These are phyloP conservation scores for Claviceps purpurea DNA, from an alignment of 2,329 filamentous ascomycete genomes.

Conservation along the genomic window DNA sequence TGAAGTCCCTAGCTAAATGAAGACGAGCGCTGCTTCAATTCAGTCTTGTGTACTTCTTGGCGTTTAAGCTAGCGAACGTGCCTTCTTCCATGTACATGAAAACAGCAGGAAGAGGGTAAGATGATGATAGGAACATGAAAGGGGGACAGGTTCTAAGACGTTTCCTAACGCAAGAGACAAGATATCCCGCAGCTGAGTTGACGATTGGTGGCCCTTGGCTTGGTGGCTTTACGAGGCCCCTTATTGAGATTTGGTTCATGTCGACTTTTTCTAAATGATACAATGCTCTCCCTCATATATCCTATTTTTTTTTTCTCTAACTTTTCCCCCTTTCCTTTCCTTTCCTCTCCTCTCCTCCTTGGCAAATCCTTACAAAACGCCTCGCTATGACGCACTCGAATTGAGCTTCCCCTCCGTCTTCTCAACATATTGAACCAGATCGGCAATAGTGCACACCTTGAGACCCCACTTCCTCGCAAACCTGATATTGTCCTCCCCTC, in stretches of 20 bases:
- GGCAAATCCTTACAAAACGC: not conserved
- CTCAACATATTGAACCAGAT: slow-evolving; percentile 68
- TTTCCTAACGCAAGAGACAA: no score
- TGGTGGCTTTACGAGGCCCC: no score
- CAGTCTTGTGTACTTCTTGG: no score
- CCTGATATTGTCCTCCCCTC: slow-evolving; percentile 71
- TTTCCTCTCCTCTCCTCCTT: not conserved
- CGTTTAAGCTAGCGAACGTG: no score
- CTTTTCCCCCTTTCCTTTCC: fast-evolving
- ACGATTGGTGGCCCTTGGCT: no score
- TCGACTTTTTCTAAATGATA: not conserved
- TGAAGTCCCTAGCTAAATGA: no score
- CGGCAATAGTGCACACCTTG: slow-evolving; percentile 91
- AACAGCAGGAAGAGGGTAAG: no score
- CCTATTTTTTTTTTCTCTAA: not conserved
- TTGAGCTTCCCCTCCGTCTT: slow-evolving; percentile 52
- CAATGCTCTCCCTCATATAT: not conserved
- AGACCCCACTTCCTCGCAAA: slow-evolving; percentile 85
- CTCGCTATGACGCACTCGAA: slow-evolving; percentile 17
- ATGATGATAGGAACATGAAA: no score
- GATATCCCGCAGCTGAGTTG: no score
- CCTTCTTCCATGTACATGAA: no score
- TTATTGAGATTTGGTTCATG: not conserved
- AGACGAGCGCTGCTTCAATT: no score
- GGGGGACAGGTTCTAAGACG: no score